phyloP scores from a whole-genome alignment of 345 rosid species.

The Syzygium oleosum region DNA sequence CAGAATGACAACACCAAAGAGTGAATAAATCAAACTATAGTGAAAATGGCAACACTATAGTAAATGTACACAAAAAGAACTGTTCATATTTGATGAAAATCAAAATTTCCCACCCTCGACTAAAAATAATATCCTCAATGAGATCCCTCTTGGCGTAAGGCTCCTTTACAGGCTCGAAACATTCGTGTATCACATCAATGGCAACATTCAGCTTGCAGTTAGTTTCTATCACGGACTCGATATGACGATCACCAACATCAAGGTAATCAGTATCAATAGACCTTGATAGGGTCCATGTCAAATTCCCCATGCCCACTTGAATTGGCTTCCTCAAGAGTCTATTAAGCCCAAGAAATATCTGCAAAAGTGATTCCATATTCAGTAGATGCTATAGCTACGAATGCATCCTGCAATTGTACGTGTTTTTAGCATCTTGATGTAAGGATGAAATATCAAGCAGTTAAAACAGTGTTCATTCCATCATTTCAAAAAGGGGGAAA shows the following conservation, averaged over 20 bases:
- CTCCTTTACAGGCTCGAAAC: conserved; percentile 59
- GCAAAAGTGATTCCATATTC: conserved; percentile 9
- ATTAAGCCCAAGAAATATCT: conserved; percentile 26
- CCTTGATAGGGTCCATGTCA: conserved; percentile 60
- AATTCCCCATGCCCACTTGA: conserved; percentile 23
- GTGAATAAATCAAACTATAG: not conserved
- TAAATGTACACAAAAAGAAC: not conserved
- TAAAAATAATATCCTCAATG: conserved; percentile 47
- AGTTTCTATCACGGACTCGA: conserved; percentile 37
- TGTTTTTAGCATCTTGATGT: not conserved
- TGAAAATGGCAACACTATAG: not conserved
- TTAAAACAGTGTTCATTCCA: not conserved
- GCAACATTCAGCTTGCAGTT: conserved; percentile 54
- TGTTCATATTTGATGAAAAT: not conserved
- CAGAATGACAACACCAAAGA: not conserved
- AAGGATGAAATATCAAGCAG: not conserved
- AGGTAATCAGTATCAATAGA: conserved; percentile 7
- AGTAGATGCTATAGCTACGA: not conserved
- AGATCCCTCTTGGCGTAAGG: conserved; percentile 43
- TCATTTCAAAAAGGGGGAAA: not conserved
- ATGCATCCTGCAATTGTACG: not conserved
- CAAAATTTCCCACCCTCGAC: conserved; percentile 18
- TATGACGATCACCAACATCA: not conserved
- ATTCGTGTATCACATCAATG: conserved; percentile 56
- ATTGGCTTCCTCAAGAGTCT: conserved; percentile 42